Base-by-base conservation (phyloP, 306 rosid genomes). In the Begonia masoniana region DNA sequence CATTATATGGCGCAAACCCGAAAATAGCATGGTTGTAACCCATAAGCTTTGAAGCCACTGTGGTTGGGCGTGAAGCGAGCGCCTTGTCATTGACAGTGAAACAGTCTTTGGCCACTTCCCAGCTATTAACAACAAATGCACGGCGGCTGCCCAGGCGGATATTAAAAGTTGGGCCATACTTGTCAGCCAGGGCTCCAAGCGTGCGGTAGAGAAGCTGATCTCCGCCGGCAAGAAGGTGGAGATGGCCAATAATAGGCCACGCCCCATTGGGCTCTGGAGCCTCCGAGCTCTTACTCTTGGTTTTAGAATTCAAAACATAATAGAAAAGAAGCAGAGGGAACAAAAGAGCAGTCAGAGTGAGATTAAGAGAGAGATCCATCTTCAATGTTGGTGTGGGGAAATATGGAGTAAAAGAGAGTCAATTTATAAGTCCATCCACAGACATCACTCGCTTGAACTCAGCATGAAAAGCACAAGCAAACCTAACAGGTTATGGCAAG, bases 31-130 rank as follows among this genome's bases (percentile, higher is more conserved):
- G 43, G 72, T 76, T 62, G 72, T 79, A 82, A 12, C 78, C 86
- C 71, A 82, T 74, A n/a, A 17, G 74, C 65, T 76, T 65, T 24
- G 81, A 36, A 2, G 79, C 83, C 2, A 59, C 71, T 7, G 72
- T 68, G 1, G 62, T 69, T 19, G 86, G 86, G 3, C 86, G 78
- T 1, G 83, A 71, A 10, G 92, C 81, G 1, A 78, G 67, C 3
- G 77, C 70, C 52, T 16, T 69, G 71, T 83, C 87, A 26, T 79
- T 74, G 1, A 62, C 56, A 15, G 87, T 79, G 72, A 79, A 74
- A 59, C 87, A 79, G 39, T 83, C 82, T 7, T 57, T 71, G 0
- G 84, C 84, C 12, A 72, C 73, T 70, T 80, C 81, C 72, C 82
- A 80, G 42, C 60, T 68, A 53, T 78, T 77, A 4, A 77, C 84